Evolutionary conservation across 2,329 filamentous ascomycete species (phyloP).

Genomic region (Sclerotinia sclerotiorum): DNA sequence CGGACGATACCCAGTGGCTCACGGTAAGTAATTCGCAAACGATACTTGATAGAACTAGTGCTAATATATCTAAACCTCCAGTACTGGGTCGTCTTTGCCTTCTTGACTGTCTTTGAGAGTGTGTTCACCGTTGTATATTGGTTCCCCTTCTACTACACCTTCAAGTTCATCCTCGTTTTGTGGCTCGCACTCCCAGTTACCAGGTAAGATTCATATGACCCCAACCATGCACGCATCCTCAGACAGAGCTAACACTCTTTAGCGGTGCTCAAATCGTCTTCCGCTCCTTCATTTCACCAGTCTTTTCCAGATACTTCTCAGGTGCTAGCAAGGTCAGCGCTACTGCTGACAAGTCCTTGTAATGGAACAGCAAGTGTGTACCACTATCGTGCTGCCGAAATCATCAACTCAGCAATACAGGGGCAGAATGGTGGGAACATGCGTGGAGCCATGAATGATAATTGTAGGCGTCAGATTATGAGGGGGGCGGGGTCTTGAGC

Average conservation of each 20-base stretch:
- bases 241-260: slow-evolving; percentile 28
- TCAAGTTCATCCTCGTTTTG: slow-evolving; percentile 97
- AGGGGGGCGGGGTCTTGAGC: slow-evolving; percentile 8
- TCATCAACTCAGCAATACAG: slow-evolving; percentile 14
- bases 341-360: slow-evolving; percentile 63
- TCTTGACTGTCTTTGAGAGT: slow-evolving; percentile 82
- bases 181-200: slow-evolving; percentile 97
- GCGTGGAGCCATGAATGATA: neutral
- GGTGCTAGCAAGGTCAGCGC: slow-evolving; percentile 73
- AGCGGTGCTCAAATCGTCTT: slow-evolving; percentile 97
- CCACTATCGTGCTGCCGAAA: slow-evolving; percentile 22
- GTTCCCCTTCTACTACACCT: slow-evolving; percentile 99
- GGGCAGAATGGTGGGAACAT: slow-evolving; percentile 23
- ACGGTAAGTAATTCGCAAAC: slow-evolving; percentile 52
- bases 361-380: slow-evolving; percentile 40
- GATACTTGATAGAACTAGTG: slow-evolving; percentile 21
- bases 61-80: slow-evolving; percentile 39
- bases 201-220: slow-evolving; percentile 61
- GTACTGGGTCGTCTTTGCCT: slow-evolving; percentile 87
- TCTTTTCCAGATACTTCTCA: slow-evolving; percentile 88
- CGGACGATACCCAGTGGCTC: slow-evolving; percentile 80
- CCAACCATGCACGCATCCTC: neutral
- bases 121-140: slow-evolving; percentile 84
- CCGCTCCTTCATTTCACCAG: slow-evolving; percentile 89
- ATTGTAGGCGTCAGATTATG: slow-evolving; percentile 3